A percentile compares a stretch with the other conserved stretches of the same genome.
Conservation (phyloP, 108 stramenopile species). For the Discostella pseudostelligera region DNA sequence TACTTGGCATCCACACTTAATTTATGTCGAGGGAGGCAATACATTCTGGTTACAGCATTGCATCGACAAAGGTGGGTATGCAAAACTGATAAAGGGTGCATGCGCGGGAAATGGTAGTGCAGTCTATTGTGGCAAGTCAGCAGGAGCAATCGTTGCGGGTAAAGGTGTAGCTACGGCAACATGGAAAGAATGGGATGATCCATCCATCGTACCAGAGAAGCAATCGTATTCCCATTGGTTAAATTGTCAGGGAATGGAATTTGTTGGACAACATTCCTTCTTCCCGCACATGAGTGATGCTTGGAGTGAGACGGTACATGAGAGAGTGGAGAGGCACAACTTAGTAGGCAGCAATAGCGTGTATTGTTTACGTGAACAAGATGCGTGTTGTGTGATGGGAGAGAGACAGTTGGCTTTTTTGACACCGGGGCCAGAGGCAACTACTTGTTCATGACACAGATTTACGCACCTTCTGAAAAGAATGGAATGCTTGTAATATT, state of each 20-base stretch:
- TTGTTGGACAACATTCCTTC: constrained; percentile 57
- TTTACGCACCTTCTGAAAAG: no score
- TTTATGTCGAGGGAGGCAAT: constrained; percentile 89
- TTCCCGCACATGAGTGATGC: constrained; percentile 81
- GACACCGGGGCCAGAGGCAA: constrained; percentile 17
- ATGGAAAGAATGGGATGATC: constrained; percentile 90
- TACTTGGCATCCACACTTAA: constrained; percentile 72
- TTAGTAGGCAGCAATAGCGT: neutral
- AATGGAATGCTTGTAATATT: no score
- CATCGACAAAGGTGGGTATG: constrained; percentile 61
- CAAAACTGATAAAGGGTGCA: constrained; percentile 36
- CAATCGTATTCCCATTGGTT: constrained; percentile 70
- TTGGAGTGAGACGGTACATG: constrained; percentile 61
- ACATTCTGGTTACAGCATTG: constrained; percentile 91
- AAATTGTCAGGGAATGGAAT: constrained; percentile 47
- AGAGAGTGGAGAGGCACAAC: constrained; percentile 28
- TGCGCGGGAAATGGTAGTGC: constrained; percentile 31
- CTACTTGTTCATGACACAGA: no score
- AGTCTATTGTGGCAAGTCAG: constrained; percentile 81
- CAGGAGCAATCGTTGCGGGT: constrained; percentile 83
- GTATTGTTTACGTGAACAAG: constrained; percentile 24
- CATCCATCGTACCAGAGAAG: constrained; percentile 67
- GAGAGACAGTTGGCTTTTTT: constrained; percentile 9
- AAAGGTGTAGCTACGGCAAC: constrained; percentile 67
- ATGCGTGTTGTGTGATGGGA: constrained; percentile 32